phyloP scores from a whole-genome alignment of 2,329 filamentous ascomycete genomes.

The Westerdykella aurantiaca region DNA sequence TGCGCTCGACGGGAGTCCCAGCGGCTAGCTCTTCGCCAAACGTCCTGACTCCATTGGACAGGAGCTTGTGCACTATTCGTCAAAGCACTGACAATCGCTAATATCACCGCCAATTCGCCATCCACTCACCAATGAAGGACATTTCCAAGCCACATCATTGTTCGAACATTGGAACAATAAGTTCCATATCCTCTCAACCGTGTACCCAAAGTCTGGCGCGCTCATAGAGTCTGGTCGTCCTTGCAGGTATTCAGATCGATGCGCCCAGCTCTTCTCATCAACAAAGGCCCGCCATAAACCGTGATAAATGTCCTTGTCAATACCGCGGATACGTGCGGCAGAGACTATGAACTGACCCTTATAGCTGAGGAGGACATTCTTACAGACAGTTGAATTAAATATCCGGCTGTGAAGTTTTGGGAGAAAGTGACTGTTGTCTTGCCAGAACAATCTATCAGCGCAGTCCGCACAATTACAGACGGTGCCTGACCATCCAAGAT shows the following conservation, averaged over 20 bases:
- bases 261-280: conserved; percentile 23
- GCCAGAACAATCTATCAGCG: too few relatives aligned
- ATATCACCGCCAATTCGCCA: too few relatives aligned
- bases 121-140: conserved; percentile 22
- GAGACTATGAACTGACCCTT: conserved; percentile 47
- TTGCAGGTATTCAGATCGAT: conserved; percentile 17
- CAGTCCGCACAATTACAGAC: too few relatives aligned
- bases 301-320: conserved; percentile 32
- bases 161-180: conserved; percentile 25
- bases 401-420: too few relatives aligned
- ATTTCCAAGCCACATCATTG: conserved; percentile 24
- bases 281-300: conserved; percentile 21
- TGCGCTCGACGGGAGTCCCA: too few relatives aligned
- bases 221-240: conserved; percentile 22
- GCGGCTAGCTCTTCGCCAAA: too few relatives aligned
- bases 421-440: too few relatives aligned
- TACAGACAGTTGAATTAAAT: conserved; percentile 18
- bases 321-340: conserved; percentile 39
- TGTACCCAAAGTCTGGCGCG: conserved; percentile 27
- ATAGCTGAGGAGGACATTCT: conserved; percentile 39
- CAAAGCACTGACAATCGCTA: too few relatives aligned
- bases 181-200: conserved; percentile 28
- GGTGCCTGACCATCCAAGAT: too few relatives aligned
- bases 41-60: too few relatives aligned
- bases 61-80: too few relatives aligned